A percentile compares a stretch with the other conserved stretches of the same genome.
phyloP scores from a whole-genome alignment of 768 basidiomycete genomes.

The Pulveroboletus sp. region DNA sequence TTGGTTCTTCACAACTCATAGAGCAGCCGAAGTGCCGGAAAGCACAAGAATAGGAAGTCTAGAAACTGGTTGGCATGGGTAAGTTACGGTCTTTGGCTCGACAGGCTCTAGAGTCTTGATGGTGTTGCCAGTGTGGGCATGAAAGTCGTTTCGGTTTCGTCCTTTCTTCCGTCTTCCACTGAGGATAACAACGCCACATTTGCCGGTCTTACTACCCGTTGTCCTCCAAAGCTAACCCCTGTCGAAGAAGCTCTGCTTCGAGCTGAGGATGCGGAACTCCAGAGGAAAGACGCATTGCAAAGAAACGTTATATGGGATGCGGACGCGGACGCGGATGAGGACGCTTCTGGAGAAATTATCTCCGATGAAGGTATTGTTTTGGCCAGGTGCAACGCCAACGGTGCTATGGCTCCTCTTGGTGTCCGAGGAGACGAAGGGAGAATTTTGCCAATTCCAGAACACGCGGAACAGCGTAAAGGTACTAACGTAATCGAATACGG shows the following conservation, averaged over 20 bases:
- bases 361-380: constrained; percentile 28
- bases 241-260: constrained; percentile 54
- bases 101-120: not conserved
- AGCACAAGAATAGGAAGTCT: constrained; percentile 65
- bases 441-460: constrained; percentile 45
- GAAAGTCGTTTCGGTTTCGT: constrained; percentile 69
- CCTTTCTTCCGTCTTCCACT: constrained; percentile 62
- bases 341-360: constrained; percentile 57
- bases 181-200: constrained; percentile 59
- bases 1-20: constrained; percentile 82
- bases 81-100: constrained; percentile 7
- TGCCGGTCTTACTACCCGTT: constrained; percentile 40
- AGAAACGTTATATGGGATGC: constrained; percentile 68
- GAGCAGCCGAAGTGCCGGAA: constrained; percentile 69
- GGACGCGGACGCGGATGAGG: constrained; percentile 53
- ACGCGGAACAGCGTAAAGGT: constrained; percentile 10
- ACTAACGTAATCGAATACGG: constrained; percentile 36
- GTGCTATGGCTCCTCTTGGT: constrained; percentile 47
- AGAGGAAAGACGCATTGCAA: constrained; percentile 56
- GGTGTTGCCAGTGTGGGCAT: constrained; percentile 55
- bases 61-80: constrained; percentile 76
- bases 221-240: constrained; percentile 47
- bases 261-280: constrained; percentile 54
- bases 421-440: constrained; percentile 53
- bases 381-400: constrained; percentile 17